Conservation (phyloP, 345 rosid species). For the Sapria himalayana region DNA sequence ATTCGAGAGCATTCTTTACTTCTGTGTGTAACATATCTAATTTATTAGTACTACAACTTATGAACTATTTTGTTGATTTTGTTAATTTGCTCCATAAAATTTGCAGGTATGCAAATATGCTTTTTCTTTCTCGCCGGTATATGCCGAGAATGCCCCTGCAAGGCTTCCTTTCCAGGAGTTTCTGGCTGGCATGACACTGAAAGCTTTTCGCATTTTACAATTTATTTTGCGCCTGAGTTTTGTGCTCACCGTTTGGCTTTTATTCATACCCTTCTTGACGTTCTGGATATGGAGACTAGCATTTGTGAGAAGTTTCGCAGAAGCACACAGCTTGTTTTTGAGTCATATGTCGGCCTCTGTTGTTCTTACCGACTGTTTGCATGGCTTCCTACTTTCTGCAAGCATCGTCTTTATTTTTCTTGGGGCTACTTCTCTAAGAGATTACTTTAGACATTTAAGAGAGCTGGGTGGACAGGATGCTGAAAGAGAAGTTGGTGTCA, state of each 20-base stretch:
- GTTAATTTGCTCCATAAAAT: neutral
- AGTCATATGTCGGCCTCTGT: conserved; percentile 73
- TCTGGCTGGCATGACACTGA: conserved; percentile 84
- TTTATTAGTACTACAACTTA: too few relatives aligned
- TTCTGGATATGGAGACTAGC: conserved; percentile 97
- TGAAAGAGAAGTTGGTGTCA: conserved; percentile 83
- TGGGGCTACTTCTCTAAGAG: conserved; percentile 89
- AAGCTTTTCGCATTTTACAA: conserved; percentile 80
- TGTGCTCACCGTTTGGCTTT: conserved; percentile 92
- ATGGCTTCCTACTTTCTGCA: conserved; percentile 92
- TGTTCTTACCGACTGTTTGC: conserved; percentile 90
- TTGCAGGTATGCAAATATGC: conserved; percentile 90
- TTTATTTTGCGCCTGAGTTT: conserved; percentile 84
- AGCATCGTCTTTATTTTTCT: conserved; percentile 93
- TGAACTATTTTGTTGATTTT: too few relatives aligned
- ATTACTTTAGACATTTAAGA: conserved; percentile 81
- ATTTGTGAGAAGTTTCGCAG: conserved; percentile 77
- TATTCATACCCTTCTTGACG: conserved; percentile 80
- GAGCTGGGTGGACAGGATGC: conserved; percentile 92
- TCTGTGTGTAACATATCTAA: too few relatives aligned
- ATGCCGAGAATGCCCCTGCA: conserved; percentile 87
- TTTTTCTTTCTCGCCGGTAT: conserved; percentile 88
- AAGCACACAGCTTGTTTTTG: conserved; percentile 80
- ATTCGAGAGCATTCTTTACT: too few relatives aligned
- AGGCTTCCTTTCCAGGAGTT: conserved; percentile 99